Conservation (phyloP, 768 basidiomycete genomes). For the Tephrocybe sp. region DNA sequence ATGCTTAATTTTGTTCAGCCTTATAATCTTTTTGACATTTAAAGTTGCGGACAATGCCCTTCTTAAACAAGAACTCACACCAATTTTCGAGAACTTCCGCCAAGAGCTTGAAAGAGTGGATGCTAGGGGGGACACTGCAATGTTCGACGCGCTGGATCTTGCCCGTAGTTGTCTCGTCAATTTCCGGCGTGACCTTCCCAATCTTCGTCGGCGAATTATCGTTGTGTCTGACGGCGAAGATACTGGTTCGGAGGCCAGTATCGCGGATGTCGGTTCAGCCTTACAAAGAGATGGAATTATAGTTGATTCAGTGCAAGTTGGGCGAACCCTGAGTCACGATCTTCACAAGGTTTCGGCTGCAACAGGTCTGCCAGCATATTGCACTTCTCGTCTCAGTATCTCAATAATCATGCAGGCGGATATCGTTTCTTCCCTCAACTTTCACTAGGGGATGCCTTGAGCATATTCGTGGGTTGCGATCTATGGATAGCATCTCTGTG, state of each 20-base stretch:
- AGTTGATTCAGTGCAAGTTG: slow-evolving; percentile 29
- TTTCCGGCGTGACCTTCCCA: slow-evolving; percentile 21
- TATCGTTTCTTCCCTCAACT: slow-evolving; percentile 27
- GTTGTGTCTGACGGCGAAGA: slow-evolving; percentile 29
- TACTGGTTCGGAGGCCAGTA: slow-evolving; percentile 17
- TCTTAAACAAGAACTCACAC: slow-evolving; percentile 21
- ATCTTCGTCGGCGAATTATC: slow-evolving; percentile 24
- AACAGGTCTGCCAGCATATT: slow-evolving; percentile 20
- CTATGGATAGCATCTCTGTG: neutral
- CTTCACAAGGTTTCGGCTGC: slow-evolving; percentile 27
- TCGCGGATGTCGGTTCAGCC: slow-evolving; percentile 19
- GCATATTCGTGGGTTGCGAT: slow-evolving; percentile 23
- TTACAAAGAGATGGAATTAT: slow-evolving; percentile 19
- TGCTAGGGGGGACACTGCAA: slow-evolving; percentile 23
- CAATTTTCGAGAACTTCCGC: slow-evolving; percentile 26
- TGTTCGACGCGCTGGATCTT: slow-evolving; percentile 26
- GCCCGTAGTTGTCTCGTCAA: slow-evolving; percentile 19
- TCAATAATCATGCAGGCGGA: slow-evolving; percentile 17
- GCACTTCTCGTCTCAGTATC: neutral
- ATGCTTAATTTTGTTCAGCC: neutral
- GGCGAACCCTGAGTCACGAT: slow-evolving; percentile 10
- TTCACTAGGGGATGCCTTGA: slow-evolving; percentile 26
- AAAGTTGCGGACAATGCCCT: slow-evolving; percentile 22
- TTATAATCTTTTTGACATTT: neutral
- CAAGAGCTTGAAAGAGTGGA: slow-evolving; percentile 14